Base-by-base conservation (phyloP, 208 protist genomes). In the Trypanosoma conorhini region DNA sequence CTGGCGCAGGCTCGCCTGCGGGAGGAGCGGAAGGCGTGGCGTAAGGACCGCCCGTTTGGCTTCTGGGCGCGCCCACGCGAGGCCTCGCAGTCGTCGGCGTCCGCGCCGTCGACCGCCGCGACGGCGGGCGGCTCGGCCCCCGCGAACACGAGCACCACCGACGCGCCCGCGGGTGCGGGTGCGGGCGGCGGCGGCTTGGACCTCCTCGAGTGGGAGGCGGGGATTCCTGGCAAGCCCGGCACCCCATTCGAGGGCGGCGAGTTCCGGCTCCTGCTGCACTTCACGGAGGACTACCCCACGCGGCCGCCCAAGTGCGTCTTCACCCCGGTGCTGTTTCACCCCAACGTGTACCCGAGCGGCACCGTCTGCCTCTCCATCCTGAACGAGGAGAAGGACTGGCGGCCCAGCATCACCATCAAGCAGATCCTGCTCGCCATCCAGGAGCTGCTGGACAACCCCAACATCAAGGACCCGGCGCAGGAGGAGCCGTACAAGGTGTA, bases 371-470 rank as follows among this genome's bases (percentile, higher is more conserved):
- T 99, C 5, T 98, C 90, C n/a, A 97, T 99, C 62, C 72, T 99
- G 1, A 99, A 99, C 72, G 98, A 99, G 70, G 97, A 99, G 56
- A 98, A 99, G 76, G 98, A 98, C 71, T 99, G 99, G 99, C 94
- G 97, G 68, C 98, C 98, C 24, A 95, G 91, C 35, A 97, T 99
- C 30, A 99, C 96, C 2, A 87, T 99, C 28, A 99, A 99, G 82
- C 97, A 99, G 82, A 99, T 99, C 22, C 84, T 99, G 17, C 75
- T 99, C 1, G 98, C 98, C n/a, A 98, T 99, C 42, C 98, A 99
- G 82, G 95, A 99, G 68, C 84, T 99, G 40, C 87, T 99, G 10
- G 91, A 99, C 77, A 88, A 97, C 64, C 98, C 98, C 12, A 99
- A 99, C 77, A 79, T 90, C 33, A 92, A 98, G n/a, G 97, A 99